phyloP scores from a whole-genome alignment of 495 filamentous ascomycete species.

The Penicillium alfredii region DNA sequence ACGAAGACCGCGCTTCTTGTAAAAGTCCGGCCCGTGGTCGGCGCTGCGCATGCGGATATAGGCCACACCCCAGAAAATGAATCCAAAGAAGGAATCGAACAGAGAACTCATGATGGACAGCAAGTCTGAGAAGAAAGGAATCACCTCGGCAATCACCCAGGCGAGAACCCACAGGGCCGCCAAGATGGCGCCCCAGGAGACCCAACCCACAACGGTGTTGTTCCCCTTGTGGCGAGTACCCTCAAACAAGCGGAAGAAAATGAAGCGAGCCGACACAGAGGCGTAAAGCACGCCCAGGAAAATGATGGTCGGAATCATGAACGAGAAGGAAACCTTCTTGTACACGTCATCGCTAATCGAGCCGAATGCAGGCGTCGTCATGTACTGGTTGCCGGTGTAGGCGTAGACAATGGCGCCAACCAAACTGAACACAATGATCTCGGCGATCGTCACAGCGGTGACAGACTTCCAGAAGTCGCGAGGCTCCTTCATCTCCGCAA shows the following conservation, averaged over 20 bases:
- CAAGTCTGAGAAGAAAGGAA: conserved; percentile 83
- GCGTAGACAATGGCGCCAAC: conserved; percentile 72
- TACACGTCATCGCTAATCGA: conserved; percentile 63
- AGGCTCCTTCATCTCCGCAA: conserved; percentile 85
- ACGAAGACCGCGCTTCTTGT: conserved; percentile 51
- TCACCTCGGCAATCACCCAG: conserved; percentile 82
- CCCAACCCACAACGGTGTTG: conserved; percentile 80
- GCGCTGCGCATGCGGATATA: conserved; percentile 75
- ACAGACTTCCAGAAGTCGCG: conserved; percentile 85
- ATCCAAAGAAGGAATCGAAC: conserved; percentile 90
- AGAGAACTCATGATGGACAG: conserved; percentile 82
- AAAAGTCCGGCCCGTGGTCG: conserved; percentile 58
- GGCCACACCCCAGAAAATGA: conserved; percentile 89
- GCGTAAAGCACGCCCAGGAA: conserved; percentile 86
- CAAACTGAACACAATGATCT: conserved; percentile 73
- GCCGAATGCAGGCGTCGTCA: conserved; percentile 73
- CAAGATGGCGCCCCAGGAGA: conserved; percentile 67
- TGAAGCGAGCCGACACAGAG: conserved; percentile 77
- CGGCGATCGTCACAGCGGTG: conserved; percentile 78
- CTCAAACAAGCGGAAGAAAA: conserved; percentile 80
- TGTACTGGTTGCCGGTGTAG: conserved; percentile 81
- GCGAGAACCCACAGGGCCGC: conserved; percentile 67
- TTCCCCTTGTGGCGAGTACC: conserved; percentile 67
- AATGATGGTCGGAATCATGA: conserved; percentile 89
- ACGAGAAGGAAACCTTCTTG: conserved; percentile 80